Base-by-base conservation (phyloP, 129 eudicot species). In the Pulicaria dysenterica region DNA sequence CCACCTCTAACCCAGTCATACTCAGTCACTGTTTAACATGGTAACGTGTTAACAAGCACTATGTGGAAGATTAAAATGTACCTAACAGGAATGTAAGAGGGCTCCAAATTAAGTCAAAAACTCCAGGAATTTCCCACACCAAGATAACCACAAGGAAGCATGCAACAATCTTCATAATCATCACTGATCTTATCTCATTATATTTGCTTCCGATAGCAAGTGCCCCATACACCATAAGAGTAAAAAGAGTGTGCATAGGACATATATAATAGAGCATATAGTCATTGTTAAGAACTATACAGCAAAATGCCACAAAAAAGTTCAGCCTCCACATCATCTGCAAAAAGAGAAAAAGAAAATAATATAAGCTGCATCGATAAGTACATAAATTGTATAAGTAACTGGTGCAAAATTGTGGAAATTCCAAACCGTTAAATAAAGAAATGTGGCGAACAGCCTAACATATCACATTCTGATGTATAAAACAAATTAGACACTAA, bases 241-340 rank as follows among this genome's bases (percentile, higher is more conserved):
- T 92, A 60, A 88, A 92, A 61, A 92, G 97, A 11, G 97, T 89
- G 71, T 92, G 97, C 97, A 92, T 92, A 42, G 97, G 97, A 76
- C 97, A 92, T 37, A 92, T 92, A 54, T 92, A 92, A 71, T 92
- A 92, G 69, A 92, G 85, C 96, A 83, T 89, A 80, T 89, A 92
- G 74, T 92, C 96, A 59, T 92, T 92, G 85, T 92, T 89, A 40
- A 91, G 97, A 83, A 86, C 84, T 65, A 92, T 84, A 72, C 96
- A 89, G 44, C 91, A 87, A 75, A 91, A 89, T 15, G 85, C 96
- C 77, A 89, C 97, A 69, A 86, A 91, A 80, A 92, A 92, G 67
- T 92, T 92, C 70, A 92, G 94, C 87, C 96, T 80, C 97, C 97
- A 92, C 97, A 92, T 92, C 97, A 91, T 91, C 96, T 92, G 89